Conservation (phyloP, 2,329 filamentous ascomycete species). For the Alternaria gansuensis region DNA sequence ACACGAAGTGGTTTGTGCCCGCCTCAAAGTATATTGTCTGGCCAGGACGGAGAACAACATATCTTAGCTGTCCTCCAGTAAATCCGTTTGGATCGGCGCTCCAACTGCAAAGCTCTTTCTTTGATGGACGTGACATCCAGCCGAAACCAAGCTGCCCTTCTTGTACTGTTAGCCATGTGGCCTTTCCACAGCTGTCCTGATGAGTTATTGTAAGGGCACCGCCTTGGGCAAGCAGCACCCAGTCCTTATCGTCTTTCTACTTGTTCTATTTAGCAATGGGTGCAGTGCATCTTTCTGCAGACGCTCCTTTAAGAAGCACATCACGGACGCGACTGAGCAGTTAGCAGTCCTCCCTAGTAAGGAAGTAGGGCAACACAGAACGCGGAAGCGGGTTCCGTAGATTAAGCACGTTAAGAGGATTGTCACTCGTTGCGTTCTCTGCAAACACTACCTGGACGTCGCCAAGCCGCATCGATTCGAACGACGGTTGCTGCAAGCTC, state of each 20-base stretch:
- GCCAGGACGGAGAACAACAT: constrained; percentile 22
- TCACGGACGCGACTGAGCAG: constrained; percentile 13
- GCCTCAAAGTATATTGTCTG: constrained; percentile 27
- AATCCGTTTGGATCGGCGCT: constrained; percentile 18
- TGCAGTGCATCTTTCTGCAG: constrained; percentile 22
- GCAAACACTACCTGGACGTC: constrained; percentile 12
- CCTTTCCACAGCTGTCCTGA: constrained; percentile 26
- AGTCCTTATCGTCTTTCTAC: constrained; percentile 27
- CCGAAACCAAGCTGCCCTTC: constrained; percentile 23
- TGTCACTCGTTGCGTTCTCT: constrained; percentile 13
- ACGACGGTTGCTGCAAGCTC: constrained; percentile 15
- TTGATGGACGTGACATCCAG: constrained; percentile 20
- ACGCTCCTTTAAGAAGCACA: constrained; percentile 11
- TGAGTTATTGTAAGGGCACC: constrained; percentile 24
- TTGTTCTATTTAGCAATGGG: constrained; percentile 18
- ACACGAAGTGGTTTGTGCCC: constrained; percentile 29
- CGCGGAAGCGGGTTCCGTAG: constrained; percentile 22
- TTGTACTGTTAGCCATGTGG: constrained; percentile 26
- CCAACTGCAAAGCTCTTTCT: constrained; percentile 21
- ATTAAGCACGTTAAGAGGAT: constrained; percentile 25
- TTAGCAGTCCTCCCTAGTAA: constrained; percentile 15
- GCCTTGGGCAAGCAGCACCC: constrained; percentile 27
- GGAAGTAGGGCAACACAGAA: constrained; percentile 18
- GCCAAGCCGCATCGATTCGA: constrained; percentile 14
- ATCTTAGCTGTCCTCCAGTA: constrained; percentile 20